Base-by-base conservation (phyloP, 768 basidiomycete genomes). In the Boletus tylopilopsis region DNA sequence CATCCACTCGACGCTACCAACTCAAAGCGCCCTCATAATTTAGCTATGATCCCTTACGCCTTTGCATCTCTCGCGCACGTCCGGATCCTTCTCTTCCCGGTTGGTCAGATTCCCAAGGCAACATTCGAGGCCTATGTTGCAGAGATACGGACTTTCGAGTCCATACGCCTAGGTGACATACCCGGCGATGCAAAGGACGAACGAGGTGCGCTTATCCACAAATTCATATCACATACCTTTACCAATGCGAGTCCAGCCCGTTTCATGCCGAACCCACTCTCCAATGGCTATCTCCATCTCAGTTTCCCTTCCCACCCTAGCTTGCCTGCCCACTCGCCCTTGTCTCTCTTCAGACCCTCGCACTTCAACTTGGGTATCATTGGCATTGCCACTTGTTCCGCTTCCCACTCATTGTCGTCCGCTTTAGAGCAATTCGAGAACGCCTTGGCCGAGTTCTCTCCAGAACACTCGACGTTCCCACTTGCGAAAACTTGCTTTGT, bases 1-100 rank as follows among this genome's bases (percentile, higher is more conserved):
- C n/a, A n/a, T n/a, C n/a, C n/a, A n/a, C n/a, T n/a, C n/a, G n/a
- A n/a, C n/a, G n/a, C n/a, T n/a, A n/a, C n/a, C n/a, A n/a, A n/a
- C n/a, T 13, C 29, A 30, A 30, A 30, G 29, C 10, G 12, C 27
- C 27, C 27, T 29, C 10, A 13, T 30, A n/a, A n/a, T n/a, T n/a
- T n/a, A 10, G 12, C 29, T 6, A 90, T 90, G 87, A 85, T 84
- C 62, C 75, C 76, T 42, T 72, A 81, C 68, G 74, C 81, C 13
- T 94, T 91, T 62, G 86, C 84, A 21, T 88, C 90, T 18, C 79
- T 95, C 40, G 93, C 90, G 18, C 89, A 90, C 64, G 75, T 97
- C 49, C 84, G 80, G 50, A 79, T 98, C 41, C 79, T 98, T 18
- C 78, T 97, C 51, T 69, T 96, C 15, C 94, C 95, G 15, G 83